A percentile compares a stretch with the other conserved stretches of the same genome.
phyloP scores from a whole-genome alignment of 352 stramenopile genomes.

The Phytophthora constricta region DNA sequence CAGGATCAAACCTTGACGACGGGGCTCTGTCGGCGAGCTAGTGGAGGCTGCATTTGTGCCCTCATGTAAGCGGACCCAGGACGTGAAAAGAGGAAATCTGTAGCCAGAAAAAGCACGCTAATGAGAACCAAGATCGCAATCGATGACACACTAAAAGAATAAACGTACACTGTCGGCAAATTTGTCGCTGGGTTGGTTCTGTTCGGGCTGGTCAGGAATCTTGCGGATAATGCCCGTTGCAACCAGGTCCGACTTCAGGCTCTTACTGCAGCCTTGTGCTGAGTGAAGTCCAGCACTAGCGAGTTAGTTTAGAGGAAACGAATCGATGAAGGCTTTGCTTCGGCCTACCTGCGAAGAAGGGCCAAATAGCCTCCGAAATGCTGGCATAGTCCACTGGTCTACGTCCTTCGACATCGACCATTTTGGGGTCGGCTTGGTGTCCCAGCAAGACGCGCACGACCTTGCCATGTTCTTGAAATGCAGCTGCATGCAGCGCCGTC shows the following conservation, averaged over 20 bases:
- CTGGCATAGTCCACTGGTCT: conserved; percentile 72
- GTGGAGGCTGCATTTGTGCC: conserved; percentile 63
- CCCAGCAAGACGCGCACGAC: conserved; percentile 61
- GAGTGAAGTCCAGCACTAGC: too few relatives aligned
- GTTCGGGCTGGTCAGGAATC: conserved; percentile 60
- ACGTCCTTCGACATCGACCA: conserved; percentile 50
- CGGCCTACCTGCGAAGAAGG: conserved; percentile 63
- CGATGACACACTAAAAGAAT: not conserved
- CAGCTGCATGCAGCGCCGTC: conserved; percentile 69
- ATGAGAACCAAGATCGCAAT: too few relatives aligned
- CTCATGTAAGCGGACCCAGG: conserved; percentile 76
- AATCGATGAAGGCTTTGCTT: not conserved
- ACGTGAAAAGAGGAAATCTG: conserved; percentile 82
- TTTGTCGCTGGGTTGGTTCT: conserved; percentile 49
- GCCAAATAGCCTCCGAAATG: conserved; percentile 77
- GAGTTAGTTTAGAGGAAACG: not conserved
- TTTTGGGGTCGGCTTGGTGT: conserved; percentile 54
- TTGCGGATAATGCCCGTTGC: conserved; percentile 74
- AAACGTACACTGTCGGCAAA: conserved; percentile 45
- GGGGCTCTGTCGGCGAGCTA: conserved; percentile 48
- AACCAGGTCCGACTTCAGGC: conserved; percentile 61
- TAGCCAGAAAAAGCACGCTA: too few relatives aligned
- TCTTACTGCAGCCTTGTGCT: conserved; percentile 60
- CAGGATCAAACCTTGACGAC: conserved; percentile 48
- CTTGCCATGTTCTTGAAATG: conserved; percentile 75